These are phyloP conservation scores for Lepidium didymum DNA, from an alignment of 345 rosid genomes.

Conservation along the genomic window DNA sequence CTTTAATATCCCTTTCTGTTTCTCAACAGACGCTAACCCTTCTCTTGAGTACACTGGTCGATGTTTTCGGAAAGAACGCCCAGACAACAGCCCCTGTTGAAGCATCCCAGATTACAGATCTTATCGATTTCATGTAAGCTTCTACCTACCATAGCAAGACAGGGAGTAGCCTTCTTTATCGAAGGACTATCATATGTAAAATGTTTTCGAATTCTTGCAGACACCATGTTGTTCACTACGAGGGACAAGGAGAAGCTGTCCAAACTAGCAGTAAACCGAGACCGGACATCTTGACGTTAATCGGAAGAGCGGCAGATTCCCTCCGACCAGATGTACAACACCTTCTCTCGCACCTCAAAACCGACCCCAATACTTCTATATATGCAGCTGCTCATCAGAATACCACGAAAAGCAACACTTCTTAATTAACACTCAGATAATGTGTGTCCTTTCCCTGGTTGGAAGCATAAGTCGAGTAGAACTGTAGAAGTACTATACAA, in stretches of 20 bases:
- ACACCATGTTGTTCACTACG: constrained; percentile 85
- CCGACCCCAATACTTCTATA: constrained; percentile 60
- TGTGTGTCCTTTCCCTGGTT: neutral
- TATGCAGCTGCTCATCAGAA: constrained; percentile 89
- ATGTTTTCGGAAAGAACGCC: constrained; percentile 71
- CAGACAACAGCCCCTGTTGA: constrained; percentile 49
- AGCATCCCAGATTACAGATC: constrained; percentile 81
- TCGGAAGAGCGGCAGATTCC: constrained; percentile 61
- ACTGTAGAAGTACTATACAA: neutral
- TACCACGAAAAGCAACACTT: constrained; percentile 31
- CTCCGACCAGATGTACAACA: constrained; percentile 79
- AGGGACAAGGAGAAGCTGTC: constrained; percentile 93
- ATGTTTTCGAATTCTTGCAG: constrained; percentile 29
- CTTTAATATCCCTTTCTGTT: neutral
- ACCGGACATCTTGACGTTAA: constrained; percentile 60
- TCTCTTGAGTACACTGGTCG: constrained; percentile 62
- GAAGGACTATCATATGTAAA: neutral
- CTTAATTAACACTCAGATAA: neutral
- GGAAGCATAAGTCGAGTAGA: constrained; percentile 4
- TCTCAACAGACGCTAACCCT: constrained; percentile 53
- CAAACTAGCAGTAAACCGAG: constrained; percentile 85
- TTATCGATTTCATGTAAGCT: constrained; percentile 84
- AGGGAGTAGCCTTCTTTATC: neutral
- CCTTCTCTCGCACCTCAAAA: constrained; percentile 79
- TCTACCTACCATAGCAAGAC: neutral